Evolutionary conservation across 1,284 basidiomycete species (phyloP), one percentile per base, ranked within the genome.

Genomic region (Puccinia polysora): DNA sequence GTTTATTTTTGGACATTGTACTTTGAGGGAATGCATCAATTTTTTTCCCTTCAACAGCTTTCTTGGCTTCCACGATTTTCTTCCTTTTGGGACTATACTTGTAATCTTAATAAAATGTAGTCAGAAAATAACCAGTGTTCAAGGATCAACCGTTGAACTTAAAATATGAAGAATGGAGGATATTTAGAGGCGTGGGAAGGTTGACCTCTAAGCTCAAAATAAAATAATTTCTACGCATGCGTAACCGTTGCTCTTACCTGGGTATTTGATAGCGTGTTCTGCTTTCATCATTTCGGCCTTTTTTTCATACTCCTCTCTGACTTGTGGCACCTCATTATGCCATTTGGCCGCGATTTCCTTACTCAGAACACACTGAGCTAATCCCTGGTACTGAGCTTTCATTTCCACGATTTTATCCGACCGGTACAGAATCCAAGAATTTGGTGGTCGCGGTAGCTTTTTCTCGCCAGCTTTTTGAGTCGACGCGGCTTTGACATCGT

Each of bases 341-440:
- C 69, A 72, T 25, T 23, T 50, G 32, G 69, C 49, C 12, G 69
- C 69, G 36, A 72, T 72, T 62, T 72, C 60, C 59, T 72, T 72
- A 59, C 69, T 72, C n/a, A 72, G 40, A 30, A 64, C 30, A 32
- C 49, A 72, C 55, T 72, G 69, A 28, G 69, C 69, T 12, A 72
- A 38, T 18, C 69, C 69, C 30, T 56, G 50, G 12, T 63, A 38
- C 25, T 45, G 30, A 25, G 59, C 40, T 34, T 47, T 71, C 60
- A 62, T 63, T 34, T 72, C 50, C 18, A 49, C 36, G 25, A 72
- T 72, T 55, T 64, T 72, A 32, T 72, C 69, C 15, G 69, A 72
- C 20, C 69, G 49, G 49, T 72, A 72, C 2, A 72, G 50, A 23
- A 72, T 72, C 69, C 69, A 72, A 4, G 69, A 72, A 58, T 72